Base-by-base conservation (phyloP, 805 yeast species). In the Wickerhamomyces strasburgensis region DNA sequence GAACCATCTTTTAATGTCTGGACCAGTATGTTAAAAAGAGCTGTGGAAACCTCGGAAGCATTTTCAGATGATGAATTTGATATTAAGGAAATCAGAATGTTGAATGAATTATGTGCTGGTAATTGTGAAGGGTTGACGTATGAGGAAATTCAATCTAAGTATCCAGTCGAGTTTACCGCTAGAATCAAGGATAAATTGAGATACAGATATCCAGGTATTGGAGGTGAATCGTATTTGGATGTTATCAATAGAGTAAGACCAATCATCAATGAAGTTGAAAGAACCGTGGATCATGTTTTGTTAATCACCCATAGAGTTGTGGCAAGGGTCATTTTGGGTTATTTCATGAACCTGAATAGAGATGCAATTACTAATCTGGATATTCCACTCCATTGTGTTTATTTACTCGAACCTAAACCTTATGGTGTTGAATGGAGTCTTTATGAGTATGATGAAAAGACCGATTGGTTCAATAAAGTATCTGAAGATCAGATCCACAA, bases 191-290 rank as follows among this genome's bases (percentile, higher is more conserved):
- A 87, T 60, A 90, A 90, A 60, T 68, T 90, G 49, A 68, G 81
- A 14, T 90, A 90, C 60, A 68, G 98, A 42, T 90, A 90, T 56
- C 98, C 98, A 2, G 98, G 98, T 4, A 84, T 87, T 34, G 97
- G 98, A 6, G 98, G 98, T 14, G 98, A 90, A 60, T 84, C 95
- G 0, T 90, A 90, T 51, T 64, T 90, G 48, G 98, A 90, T 61
- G 98, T 93, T 10, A 82, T 93, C 53, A 86, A 88, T 47, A 70
- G 98, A 44, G 69, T 90, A 39, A 71, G 95, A 42, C 95, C 97
- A 1, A 75, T 90, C 14, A 90, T 90, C 44, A 87, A 87, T 10
- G 98, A 90, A 58, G 75, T 93, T 33, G 98, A 90, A 58, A 70
- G 98, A 46, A 85, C 94, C 30, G 82, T 85, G 8, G 95, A 87